phyloP scores from a whole-genome alignment of 345 rosid genomes.

The Litchi chinensis region DNA sequence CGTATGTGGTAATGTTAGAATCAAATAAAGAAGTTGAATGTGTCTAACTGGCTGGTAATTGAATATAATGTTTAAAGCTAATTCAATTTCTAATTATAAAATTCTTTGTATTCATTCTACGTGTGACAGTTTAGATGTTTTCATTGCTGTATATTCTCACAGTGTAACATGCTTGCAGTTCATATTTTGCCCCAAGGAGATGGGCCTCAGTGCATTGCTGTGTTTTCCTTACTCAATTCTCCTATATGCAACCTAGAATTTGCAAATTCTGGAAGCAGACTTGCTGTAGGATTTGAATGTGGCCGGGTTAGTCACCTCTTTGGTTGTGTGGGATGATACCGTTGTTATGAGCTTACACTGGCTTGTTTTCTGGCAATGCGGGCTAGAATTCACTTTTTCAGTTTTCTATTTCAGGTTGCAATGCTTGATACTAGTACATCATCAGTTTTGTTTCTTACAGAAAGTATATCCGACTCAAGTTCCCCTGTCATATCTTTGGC shows the following conservation, averaged over 20 bases:
- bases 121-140: neutral
- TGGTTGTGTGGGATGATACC: neutral
- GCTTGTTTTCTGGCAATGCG: slow-evolving; percentile 4
- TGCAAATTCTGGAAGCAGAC: slow-evolving; percentile 54
- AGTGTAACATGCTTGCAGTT: slow-evolving; percentile 47
- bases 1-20: neutral
- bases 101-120: neutral
- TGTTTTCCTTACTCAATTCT: slow-evolving; percentile 63
- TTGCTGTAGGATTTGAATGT: slow-evolving; percentile 81
- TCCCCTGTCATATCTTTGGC: slow-evolving; percentile 62
- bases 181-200: slow-evolving; percentile 54
- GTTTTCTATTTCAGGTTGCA: slow-evolving; percentile 68
- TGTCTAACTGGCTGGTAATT: neutral
- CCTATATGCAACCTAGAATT: slow-evolving; percentile 55
- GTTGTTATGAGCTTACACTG: neutral
- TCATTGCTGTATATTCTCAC: slow-evolving; percentile 1
- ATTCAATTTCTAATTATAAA: slow-evolving; percentile 4
- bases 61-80: neutral
- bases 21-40: slow-evolving; percentile 8
- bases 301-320: slow-evolving; percentile 56
- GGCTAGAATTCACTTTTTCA: slow-evolving; percentile 23
- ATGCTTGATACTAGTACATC: slow-evolving; percentile 62
- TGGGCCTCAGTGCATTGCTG: slow-evolving; percentile 70
- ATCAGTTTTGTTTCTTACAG: slow-evolving; percentile 63
- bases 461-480: slow-evolving; percentile 49